Percentiles rank a stretch among this genome's conserved stretches.
Evolutionary conservation across 495 filamentous ascomycete species (phyloP).

Genomic region (Cercophora newfieldiana): DNA sequence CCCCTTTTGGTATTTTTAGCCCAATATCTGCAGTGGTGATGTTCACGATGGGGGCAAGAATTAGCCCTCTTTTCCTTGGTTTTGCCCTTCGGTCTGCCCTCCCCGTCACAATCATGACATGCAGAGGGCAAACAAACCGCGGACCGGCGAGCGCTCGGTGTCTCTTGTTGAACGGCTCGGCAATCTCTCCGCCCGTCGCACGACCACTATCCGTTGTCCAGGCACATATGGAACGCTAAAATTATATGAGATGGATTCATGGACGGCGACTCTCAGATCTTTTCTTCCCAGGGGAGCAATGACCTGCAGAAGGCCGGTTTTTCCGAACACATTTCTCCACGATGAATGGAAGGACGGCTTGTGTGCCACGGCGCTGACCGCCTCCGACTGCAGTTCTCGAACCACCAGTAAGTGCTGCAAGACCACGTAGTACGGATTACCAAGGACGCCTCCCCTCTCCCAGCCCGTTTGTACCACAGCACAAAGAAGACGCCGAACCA

Average conservation of each 20-base stretch:
- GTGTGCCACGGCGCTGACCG: background rate
- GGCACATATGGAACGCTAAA: constrained; percentile 2
- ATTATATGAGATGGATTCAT: background rate
- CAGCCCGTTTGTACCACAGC: background rate
- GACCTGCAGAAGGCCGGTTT: background rate
- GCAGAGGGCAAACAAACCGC: too few relatives aligned
- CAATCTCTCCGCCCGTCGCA: background rate
- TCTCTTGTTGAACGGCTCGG: constrained; percentile 2
- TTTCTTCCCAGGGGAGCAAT: background rate
- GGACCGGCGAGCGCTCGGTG: constrained; percentile 1
- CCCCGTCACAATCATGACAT: background rate
- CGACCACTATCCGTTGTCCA: background rate
- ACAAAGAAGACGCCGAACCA: background rate
- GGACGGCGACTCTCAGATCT: background rate
- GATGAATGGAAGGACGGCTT: background rate
- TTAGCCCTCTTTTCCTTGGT: constrained; percentile 3
- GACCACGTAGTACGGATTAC: background rate
- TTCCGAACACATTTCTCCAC: background rate
- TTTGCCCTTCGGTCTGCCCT: constrained; percentile 1
- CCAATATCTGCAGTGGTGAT: background rate
- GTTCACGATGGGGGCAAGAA: background rate
- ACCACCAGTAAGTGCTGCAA: background rate
- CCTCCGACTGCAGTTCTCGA: background rate
- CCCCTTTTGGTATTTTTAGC: constrained; percentile 26
- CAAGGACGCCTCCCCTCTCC: background rate